Conservation (phyloP, 371 early-diverging fungal species). For the Funneliformis caledonium region DNA sequence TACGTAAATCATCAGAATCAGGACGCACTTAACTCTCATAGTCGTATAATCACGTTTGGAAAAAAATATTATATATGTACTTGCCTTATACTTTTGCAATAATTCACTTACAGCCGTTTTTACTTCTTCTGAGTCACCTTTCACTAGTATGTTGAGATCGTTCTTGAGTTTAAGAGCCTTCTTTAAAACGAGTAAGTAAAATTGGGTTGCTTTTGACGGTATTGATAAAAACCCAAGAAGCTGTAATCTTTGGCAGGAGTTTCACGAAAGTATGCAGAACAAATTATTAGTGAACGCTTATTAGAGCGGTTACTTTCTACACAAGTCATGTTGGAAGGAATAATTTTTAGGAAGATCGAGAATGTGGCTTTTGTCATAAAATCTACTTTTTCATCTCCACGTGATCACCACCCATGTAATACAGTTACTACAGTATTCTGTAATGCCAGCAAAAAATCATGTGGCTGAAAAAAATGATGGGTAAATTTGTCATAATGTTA, state of each 20-base stretch:
- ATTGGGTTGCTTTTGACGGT: conserved; percentile 16
- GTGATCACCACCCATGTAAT: no score
- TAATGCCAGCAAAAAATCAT: no score
- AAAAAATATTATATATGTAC: neutral
- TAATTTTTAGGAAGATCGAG: no score
- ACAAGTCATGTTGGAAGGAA: neutral
- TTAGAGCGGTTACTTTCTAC: no score
- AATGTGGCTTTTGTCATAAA: no score
- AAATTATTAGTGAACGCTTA: no score
- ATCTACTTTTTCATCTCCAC: no score
- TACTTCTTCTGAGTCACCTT: conserved; percentile 6
- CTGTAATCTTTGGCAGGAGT: conserved; percentile 20
- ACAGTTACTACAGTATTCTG: no score
- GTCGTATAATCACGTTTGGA: neutral
- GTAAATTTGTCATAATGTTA: no score
- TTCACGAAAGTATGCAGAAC: conserved; percentile 21
- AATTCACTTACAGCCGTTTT: neutral
- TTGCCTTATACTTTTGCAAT: no score
- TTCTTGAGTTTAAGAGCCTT: conserved; percentile 11
- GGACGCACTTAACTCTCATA: conserved; percentile 6
- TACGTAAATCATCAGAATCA: neutral
- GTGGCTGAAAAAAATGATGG: no score
- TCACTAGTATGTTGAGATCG: conserved; percentile 17
- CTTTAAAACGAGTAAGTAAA: conserved; percentile 31
- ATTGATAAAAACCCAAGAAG: conserved; percentile 22